These are phyloP conservation scores for Populus deltoides DNA, from an alignment of 345 rosid genomes.

Conservation along the genomic window DNA sequence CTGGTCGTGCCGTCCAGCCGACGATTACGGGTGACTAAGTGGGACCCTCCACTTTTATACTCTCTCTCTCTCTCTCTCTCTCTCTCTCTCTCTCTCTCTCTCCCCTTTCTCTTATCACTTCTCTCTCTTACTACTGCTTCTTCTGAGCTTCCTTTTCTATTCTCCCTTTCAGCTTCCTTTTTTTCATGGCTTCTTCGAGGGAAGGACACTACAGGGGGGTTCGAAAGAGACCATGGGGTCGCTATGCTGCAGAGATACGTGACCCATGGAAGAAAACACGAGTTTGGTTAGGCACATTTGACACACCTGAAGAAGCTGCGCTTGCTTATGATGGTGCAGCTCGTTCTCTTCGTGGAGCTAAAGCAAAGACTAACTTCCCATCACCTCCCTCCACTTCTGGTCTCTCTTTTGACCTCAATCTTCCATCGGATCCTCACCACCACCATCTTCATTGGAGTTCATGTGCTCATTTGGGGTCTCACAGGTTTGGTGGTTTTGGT, in stretches of 20 bases:
- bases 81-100: background rate
- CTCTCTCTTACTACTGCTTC: background rate
- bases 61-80: background rate
- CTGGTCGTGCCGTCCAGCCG: slow-evolving; percentile 49
- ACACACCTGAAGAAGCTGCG: slow-evolving; percentile 96
- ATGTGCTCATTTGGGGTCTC: slow-evolving; percentile 3
- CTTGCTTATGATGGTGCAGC: slow-evolving; percentile 95
- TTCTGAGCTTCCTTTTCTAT: slow-evolving; percentile 1
- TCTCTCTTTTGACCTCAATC: slow-evolving; percentile 61
- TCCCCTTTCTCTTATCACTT: background rate
- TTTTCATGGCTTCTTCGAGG: slow-evolving; percentile 53
- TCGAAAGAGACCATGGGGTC: slow-evolving; percentile 95
- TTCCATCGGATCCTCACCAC: slow-evolving; percentile 37
- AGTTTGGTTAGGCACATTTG: slow-evolving; percentile 95
- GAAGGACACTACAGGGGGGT: slow-evolving; percentile 93
- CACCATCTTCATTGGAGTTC: slow-evolving; percentile 23
- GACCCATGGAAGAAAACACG: slow-evolving; percentile 96
- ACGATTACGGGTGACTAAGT: slow-evolving; percentile 64
- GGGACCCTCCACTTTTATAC: slow-evolving; percentile 37
- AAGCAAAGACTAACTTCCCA: slow-evolving; percentile 92
- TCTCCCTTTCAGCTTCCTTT: background rate
- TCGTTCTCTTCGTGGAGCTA: slow-evolving; percentile 80
- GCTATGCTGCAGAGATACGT: slow-evolving; percentile 94
- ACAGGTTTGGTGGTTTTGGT: slow-evolving; percentile 40
- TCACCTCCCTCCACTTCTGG: slow-evolving; percentile 30